Evolutionary conservation across 1,284 basidiomycete species (phyloP).

Genomic region (Puccinia novopanici): DNA sequence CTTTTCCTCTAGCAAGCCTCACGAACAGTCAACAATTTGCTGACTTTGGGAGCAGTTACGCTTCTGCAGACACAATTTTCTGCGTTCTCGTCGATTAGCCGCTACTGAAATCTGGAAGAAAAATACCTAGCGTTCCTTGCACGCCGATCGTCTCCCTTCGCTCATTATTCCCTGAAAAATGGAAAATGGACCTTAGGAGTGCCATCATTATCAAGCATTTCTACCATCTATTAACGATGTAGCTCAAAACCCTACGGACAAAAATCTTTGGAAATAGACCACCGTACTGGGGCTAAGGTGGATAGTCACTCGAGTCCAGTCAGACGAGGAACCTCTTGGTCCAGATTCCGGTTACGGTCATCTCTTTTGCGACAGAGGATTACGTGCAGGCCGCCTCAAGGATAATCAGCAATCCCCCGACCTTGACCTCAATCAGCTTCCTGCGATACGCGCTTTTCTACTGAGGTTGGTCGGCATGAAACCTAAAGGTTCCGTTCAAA

Average conservation of each 20-base stretch:
- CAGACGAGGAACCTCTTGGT: slow-evolving; percentile 30
- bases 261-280: slow-evolving; percentile 14
- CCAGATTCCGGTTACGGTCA: slow-evolving; percentile 38
- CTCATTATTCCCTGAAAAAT: neutral
- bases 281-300: slow-evolving; percentile 37
- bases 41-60: neutral
- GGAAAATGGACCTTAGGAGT: neutral
- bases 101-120: neutral
- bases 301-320: slow-evolving; percentile 26
- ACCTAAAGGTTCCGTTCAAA: slow-evolving; percentile 24
- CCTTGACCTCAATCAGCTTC: neutral
- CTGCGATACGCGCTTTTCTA: slow-evolving; percentile 32
- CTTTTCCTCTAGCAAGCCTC: neutral
- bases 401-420: neutral
- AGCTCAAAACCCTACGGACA: slow-evolving; percentile 16
- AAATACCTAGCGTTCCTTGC: neutral
- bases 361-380: slow-evolving; percentile 48
- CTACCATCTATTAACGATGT: slow-evolving; percentile 18
- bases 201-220: slow-evolving; percentile 24
- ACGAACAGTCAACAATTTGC: neutral
- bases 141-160: neutral
- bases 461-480: slow-evolving; percentile 41
- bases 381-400: slow-evolving; percentile 25
- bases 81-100: neutral
- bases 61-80: neutral